phyloP scores from a whole-genome alignment of 208 protist species.

The Acanthamoeba triangularis region DNA sequence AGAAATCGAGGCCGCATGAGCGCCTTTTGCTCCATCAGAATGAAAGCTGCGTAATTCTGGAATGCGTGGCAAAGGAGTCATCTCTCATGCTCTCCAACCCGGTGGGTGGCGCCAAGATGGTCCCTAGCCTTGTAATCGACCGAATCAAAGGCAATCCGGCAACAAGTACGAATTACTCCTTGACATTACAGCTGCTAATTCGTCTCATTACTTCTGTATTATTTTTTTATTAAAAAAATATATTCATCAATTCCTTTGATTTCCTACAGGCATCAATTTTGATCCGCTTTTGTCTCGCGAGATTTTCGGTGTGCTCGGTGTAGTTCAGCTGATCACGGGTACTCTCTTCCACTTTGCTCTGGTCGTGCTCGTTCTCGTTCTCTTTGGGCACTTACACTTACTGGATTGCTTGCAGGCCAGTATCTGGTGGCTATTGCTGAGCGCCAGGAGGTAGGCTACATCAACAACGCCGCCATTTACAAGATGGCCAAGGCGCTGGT shows the following conservation, averaged over 20 bases:
- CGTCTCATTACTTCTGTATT: neutral
- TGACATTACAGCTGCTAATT: too few relatives aligned
- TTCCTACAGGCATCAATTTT: slow-evolving; percentile 3
- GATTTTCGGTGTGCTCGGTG: slow-evolving; percentile 52
- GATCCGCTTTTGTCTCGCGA: slow-evolving; percentile 4
- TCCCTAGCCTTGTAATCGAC: slow-evolving; percentile 43
- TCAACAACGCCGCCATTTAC: slow-evolving; percentile 26
- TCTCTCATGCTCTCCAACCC: slow-evolving; percentile 36
- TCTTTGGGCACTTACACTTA: neutral
- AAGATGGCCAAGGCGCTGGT: slow-evolving; percentile 60
- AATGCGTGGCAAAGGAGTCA: slow-evolving; percentile 38
- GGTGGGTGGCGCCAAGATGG: neutral
- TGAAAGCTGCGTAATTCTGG: slow-evolving; percentile 41
- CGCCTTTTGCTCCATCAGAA: slow-evolving; percentile 41
- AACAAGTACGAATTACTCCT: neutral
- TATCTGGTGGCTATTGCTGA: slow-evolving; percentile 33
- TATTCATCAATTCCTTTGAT: too few relatives aligned
- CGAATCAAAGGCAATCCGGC: slow-evolving; percentile 20
- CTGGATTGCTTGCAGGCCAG: neutral
- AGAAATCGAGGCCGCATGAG: neutral
- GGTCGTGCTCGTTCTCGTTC: neutral
- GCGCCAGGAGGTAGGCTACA: slow-evolving; percentile 67
- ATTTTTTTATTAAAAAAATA: neutral
- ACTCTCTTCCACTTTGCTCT: neutral
- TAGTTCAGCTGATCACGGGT: slow-evolving; percentile 58